These are phyloP conservation scores for Penicillium sp. DNA, from an alignment of 2,329 filamentous ascomycete genomes.

Conservation along the genomic window DNA sequence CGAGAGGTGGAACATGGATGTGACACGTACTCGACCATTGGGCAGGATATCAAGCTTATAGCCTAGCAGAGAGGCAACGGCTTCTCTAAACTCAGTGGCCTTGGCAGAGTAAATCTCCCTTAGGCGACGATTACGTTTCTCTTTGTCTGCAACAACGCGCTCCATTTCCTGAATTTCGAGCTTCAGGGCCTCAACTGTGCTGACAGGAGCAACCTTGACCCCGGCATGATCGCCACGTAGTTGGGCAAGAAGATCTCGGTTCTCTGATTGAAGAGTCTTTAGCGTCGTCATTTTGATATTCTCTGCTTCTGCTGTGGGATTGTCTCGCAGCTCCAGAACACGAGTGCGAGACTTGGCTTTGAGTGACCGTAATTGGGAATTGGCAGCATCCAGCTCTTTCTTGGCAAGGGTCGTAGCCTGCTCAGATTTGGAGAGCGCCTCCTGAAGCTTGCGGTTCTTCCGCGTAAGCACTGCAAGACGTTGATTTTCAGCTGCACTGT, in stretches of 20 bases:
- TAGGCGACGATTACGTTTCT: conserved; percentile 80
- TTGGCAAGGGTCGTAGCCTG: conserved; percentile 69
- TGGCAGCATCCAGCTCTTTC: conserved; percentile 70
- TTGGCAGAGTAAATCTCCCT: conserved; percentile 93
- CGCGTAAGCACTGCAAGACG: conserved; percentile 80
- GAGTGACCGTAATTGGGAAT: conserved; percentile 69
- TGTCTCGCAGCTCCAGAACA: conserved; percentile 82
- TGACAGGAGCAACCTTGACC: conserved; percentile 69
- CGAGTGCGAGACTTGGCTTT: conserved; percentile 73
- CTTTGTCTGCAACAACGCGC: conserved; percentile 64
- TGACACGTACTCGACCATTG: conserved; percentile 94
- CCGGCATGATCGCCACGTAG: conserved; percentile 54
- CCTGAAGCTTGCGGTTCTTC: conserved; percentile 82
- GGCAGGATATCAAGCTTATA: conserved; percentile 96
- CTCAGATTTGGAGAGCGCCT: conserved; percentile 69
- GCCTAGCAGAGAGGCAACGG: conserved; percentile 85
- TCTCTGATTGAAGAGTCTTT: conserved; percentile 75
- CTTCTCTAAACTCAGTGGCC: conserved; percentile 90
- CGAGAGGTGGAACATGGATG: conserved; percentile 77
- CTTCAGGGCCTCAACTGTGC: conserved; percentile 71
- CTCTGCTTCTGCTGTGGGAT: conserved; percentile 84
- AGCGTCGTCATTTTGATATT: conserved; percentile 81
- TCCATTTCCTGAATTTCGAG: conserved; percentile 73
- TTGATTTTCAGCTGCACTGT: conserved; percentile 59
- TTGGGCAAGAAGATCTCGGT: conserved; percentile 75